A percentile compares a stretch with the other conserved stretches of the same genome.
phyloP scores from a whole-genome alignment of 345 rosid genomes.

The Excoecaria cochinchinensis region DNA sequence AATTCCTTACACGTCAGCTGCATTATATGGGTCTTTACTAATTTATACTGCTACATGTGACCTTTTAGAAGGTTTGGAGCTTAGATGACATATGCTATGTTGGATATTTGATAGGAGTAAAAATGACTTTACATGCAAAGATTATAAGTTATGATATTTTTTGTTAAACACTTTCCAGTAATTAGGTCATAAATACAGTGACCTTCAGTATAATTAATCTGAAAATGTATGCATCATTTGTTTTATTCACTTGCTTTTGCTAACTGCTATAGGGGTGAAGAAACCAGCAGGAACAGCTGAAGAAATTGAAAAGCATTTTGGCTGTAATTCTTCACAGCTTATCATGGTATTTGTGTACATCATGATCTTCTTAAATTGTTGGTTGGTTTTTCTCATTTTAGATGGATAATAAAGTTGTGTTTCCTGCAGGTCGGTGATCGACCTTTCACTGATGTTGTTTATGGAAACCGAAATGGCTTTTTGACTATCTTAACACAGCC shows the following conservation, averaged over 20 bases:
- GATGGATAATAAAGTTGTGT: slow-evolving; percentile 19
- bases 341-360: slow-evolving; percentile 56
- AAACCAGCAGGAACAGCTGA: slow-evolving; percentile 95
- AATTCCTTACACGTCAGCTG: too few species aligned
- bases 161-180: too few species aligned
- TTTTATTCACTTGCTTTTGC: too few species aligned
- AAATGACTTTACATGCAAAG: too few species aligned
- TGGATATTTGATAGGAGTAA: too few species aligned
- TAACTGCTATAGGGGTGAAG: slow-evolving; percentile 54
- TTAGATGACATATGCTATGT: too few species aligned
- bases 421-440: slow-evolving; percentile 85
- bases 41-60: too few species aligned
- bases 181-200: too few species aligned
- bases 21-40: too few species aligned
- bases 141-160: too few species aligned
- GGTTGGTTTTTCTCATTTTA: slow-evolving; percentile 3
- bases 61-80: too few species aligned
- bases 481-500: slow-evolving; percentile 80
- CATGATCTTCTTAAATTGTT: slow-evolving; percentile 12
- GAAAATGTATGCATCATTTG: background rate
- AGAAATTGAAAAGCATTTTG: slow-evolving; percentile 94
- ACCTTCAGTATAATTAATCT: too few species aligned
- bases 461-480: slow-evolving; percentile 82
- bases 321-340: slow-evolving; percentile 72
- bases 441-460: slow-evolving; percentile 89